Base-by-base conservation (phyloP, 805 yeast genomes). In the Candida endomychidarum region DNA sequence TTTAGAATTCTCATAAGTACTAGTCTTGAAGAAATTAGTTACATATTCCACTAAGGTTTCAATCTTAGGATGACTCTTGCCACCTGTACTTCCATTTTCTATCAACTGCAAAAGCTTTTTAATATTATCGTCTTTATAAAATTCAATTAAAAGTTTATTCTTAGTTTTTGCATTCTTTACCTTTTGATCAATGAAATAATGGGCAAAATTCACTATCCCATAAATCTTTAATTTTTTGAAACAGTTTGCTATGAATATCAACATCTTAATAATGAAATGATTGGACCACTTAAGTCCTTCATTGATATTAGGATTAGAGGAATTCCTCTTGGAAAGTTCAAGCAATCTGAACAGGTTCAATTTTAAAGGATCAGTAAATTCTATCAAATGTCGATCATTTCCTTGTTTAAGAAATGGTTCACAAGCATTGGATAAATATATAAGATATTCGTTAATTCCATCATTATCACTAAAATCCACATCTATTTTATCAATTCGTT, bases 241-340 rank as follows among this genome's bases (percentile, higher is more conserved):
- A 64, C 83, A 77, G 52, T 78, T 89, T 0, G 96, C 96, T 5
- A 83, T 81, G 25, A 80, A 77, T 3, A 80, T 78, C 32, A 93
- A 61, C 3, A 85, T 51, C 45, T 78, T 83, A 6, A 87, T 54
- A 16, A 78, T 70, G 50, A 75, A 81, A 51, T 67, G 81, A 46
- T 80, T 76, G 24, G 80, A 72, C 93, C 93, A 86, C 56, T 85
- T 85, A 16, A 79, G 52, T 12, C 88, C 89, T 57, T 83, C 87
- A 1, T 81, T 74, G 0, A 83, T 56, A 1, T 67, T 51, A 1
- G 75, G 80, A 50, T 83, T 79, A 34, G 66, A 60, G 7, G 76
- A 58, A 1, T 84, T 60, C 39, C 76, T 70, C 47, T 79, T 81
- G 24, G 85, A 76, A 8, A 83, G 81, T 42, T 82, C 86, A 70